Conservation (phyloP, 305 asterid genomes). For the Stenogyne calaminthoides region DNA sequence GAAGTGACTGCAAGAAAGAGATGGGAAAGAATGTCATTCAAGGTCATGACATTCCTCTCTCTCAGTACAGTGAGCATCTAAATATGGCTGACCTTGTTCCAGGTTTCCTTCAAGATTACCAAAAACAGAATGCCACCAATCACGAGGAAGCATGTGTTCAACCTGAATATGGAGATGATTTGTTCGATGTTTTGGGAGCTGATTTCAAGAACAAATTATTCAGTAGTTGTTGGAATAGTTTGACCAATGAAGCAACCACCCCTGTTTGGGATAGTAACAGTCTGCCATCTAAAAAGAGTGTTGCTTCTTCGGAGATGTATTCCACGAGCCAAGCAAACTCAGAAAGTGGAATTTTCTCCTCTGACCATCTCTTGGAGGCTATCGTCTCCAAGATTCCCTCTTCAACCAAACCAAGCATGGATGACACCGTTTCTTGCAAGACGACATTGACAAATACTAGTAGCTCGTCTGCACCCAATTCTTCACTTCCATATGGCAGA, state of each 20-base stretch:
- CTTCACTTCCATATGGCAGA: constrained; percentile 49
- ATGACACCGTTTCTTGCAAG: constrained; percentile 55
- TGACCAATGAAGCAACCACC: constrained; percentile 37
- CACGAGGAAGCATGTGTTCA: constrained; percentile 32
- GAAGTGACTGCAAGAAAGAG: constrained; percentile 5
- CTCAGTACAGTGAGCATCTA: constrained; percentile 23
- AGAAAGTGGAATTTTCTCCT: constrained; percentile 53
- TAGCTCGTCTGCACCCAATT: constrained; percentile 49
- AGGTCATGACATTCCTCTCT: constrained; percentile 17
- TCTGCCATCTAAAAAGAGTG: constrained; percentile 34
- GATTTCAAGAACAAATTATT: constrained; percentile 70
- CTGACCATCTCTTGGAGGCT: constrained; percentile 79
- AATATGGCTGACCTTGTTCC: constrained; percentile 23
- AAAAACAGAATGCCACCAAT: constrained; percentile 16
- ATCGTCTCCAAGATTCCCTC: constrained; percentile 53
- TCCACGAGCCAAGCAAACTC: constrained; percentile 45
- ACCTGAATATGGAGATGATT: constrained; percentile 64
- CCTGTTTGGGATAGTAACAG: constrained; percentile 35
- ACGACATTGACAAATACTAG: constrained; percentile 57
- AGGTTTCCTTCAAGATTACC: constrained; percentile 30
- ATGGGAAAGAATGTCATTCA: constrained; percentile 16
- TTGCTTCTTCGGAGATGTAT: constrained; percentile 41
- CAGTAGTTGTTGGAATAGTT: constrained; percentile 47
- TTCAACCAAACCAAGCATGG: constrained; percentile 41
- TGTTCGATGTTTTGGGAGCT: constrained; percentile 83